Evolutionary conservation across 306 rosid species (phyloP).

Genomic region (Sicyos edulis): DNA sequence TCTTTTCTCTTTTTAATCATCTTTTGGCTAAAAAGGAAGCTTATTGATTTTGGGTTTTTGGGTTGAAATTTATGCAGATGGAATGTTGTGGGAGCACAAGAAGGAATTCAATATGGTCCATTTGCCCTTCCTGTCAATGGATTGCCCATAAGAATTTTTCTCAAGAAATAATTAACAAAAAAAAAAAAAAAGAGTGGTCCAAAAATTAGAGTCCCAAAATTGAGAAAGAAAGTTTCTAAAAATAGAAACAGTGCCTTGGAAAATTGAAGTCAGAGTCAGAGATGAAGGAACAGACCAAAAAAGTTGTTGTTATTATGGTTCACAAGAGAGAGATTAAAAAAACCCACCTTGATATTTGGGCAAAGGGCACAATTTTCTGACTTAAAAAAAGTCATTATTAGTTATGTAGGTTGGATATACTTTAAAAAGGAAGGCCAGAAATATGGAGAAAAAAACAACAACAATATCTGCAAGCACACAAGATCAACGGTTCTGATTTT

Average conservation of each 20-base stretch:
- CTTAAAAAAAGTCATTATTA: slow-evolving; percentile 11
- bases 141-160: slow-evolving; percentile 60
- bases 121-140: slow-evolving; percentile 96
- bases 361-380: slow-evolving; percentile 15
- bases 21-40: no score
- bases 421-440: background rate
- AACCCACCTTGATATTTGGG: background rate
- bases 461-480: background rate
- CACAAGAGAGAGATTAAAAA: background rate
- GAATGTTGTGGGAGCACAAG: slow-evolving; percentile 55
- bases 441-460: background rate
- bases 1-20: no score
- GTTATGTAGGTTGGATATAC: slow-evolving; percentile 15
- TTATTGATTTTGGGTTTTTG: background rate
- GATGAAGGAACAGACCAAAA: background rate
- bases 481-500: background rate
- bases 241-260: background rate
- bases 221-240: background rate
- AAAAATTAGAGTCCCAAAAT: background rate
- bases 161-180: slow-evolving; percentile 28
- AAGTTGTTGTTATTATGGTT: background rate
- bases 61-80: slow-evolving; percentile 43
- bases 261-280: background rate
- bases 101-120: slow-evolving; percentile 94
- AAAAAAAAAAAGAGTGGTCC: background rate